Conservation (phyloP, 768 basidiomycete species). For the Multifurca ochricompacta region DNA sequence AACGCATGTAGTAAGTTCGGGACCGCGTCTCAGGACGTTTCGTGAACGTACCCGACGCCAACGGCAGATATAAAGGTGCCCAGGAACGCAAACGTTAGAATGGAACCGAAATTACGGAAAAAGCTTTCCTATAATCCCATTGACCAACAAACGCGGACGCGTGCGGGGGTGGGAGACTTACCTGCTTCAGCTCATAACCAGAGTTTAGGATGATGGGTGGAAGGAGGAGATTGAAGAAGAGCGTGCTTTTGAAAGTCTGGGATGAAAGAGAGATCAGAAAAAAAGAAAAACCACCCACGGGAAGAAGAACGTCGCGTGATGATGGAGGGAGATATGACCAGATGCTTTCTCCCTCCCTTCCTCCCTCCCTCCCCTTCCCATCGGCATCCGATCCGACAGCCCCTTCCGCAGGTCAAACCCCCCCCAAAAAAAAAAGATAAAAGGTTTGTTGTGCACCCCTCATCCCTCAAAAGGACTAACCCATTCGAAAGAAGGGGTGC, state of each 20-base stretch:
- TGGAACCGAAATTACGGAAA: constrained; percentile 96
- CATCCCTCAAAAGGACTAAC: background rate
- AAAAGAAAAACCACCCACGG: no score
- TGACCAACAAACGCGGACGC: background rate
- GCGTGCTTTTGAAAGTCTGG: constrained; percentile 91
- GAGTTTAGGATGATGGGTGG: constrained; percentile 98
- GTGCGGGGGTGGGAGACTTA: constrained; percentile 27
- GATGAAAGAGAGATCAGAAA: background rate
- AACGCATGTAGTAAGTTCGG: constrained; percentile 41
- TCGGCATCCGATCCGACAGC: background rate
- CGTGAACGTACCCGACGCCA: constrained; percentile 76
- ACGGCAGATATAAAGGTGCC: constrained; percentile 97
- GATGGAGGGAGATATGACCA: background rate
- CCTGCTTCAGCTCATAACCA: constrained; percentile 96
- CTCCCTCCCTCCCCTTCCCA: no score
- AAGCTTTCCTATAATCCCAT: constrained; percentile 73
- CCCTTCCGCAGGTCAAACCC: background rate
- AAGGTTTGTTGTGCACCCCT: background rate
- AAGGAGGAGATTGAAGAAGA: constrained; percentile 96
- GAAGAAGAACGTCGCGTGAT: background rate
- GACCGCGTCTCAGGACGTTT: background rate
- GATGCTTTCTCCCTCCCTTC: background rate
- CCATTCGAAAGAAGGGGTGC: constrained; percentile 27
- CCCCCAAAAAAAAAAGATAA: background rate
- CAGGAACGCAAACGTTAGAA: constrained; percentile 85